Conservation (phyloP, 2,329 filamentous ascomycete genomes). For the Penicillium sp. region DNA sequence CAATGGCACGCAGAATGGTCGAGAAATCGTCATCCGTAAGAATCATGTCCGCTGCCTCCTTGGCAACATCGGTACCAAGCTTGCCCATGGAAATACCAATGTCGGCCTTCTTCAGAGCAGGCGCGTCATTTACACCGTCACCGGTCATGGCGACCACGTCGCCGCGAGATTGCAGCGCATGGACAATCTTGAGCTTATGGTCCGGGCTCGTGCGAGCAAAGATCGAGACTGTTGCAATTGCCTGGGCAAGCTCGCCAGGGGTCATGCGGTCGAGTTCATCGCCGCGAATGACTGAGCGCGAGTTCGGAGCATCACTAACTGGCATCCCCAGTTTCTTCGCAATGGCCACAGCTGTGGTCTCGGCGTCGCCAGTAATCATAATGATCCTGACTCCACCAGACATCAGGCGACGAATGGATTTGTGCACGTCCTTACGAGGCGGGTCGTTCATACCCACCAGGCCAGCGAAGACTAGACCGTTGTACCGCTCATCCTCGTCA, state of each 20-base stretch:
- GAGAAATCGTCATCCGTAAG: constrained; percentile 88
- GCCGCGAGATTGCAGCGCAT: constrained; percentile 84
- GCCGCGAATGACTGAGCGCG: constrained; percentile 72
- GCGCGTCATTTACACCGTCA: constrained; percentile 96
- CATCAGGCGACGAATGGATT: constrained; percentile 86
- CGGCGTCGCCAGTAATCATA: constrained; percentile 98
- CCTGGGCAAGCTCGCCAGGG: constrained; percentile 77
- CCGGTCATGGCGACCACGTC: constrained; percentile 99
- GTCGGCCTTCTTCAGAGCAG: constrained; percentile 93
- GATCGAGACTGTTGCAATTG: constrained; percentile 86
- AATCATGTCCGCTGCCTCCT: constrained; percentile 89
- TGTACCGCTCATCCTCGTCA: constrained; percentile 73
- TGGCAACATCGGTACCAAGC: constrained; percentile 93
- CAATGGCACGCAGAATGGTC: constrained; percentile 89
- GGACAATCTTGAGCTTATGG: constrained; percentile 96
- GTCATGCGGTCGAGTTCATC: constrained; percentile 94
- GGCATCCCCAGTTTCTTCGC: constrained; percentile 94
- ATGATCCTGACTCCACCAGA: constrained; percentile 94
- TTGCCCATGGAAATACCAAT: constrained; percentile 98
- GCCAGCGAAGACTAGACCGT: constrained; percentile 83
- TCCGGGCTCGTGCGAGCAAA: constrained; percentile 96
- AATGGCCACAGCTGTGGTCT: constrained; percentile 92
- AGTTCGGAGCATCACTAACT: constrained; percentile 61
- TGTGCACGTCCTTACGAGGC: constrained; percentile 83
- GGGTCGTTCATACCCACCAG: constrained; percentile 97